Base-by-base conservation (phyloP, 176 grass and related monocot species). In the Themeda triandra region DNA sequence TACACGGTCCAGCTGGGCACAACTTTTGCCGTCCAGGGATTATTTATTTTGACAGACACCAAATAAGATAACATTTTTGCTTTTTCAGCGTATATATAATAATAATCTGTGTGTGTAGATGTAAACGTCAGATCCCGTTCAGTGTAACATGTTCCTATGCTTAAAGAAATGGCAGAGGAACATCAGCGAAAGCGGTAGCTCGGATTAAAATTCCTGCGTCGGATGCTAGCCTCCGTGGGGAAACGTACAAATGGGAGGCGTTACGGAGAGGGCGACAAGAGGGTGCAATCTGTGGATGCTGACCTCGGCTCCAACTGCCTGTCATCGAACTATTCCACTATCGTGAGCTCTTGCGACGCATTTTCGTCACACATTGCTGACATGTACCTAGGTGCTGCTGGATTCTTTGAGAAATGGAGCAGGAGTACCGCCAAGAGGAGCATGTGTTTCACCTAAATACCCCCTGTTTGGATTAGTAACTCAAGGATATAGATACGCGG, bases 101-200 rank as follows among this genome's bases (percentile, higher is more conserved):
- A 36, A 17, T 6, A 1, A 7, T 39, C 5, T 5, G 15, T n/a
- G 27, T 6, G 66, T 48, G 45, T 67, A 59, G 80, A 58, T 51
- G 88, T 10, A 45, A 60, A 73, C 79, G 79, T 41, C 45, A 45
- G 51, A 56, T 73, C 32, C 10, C 14, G 41, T 7, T 13, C 21
- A 21, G 75, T 77, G 78, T 58, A 77, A 35, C 31, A 76, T 42
- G 83, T 71, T 77, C 13, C n/a, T 73, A 84, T 8, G 80, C 46
- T 80, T 87, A 83, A 59, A 46, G 18, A 29, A 60, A 31, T 39
- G n/a, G 8, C 27, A 66, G 66, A 24, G 45, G 46, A 81, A 24
- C 63, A 56, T 58, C 73, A 41, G 54, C 46, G 63, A 80, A 79
- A 87, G 59, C 58, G 73, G 88, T 28, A 83, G 75, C 86, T 86